These are phyloP conservation scores for Blastobotrys arbuscula DNA, from an alignment of 1,139 yeast genomes.

Conservation along the genomic window DNA sequence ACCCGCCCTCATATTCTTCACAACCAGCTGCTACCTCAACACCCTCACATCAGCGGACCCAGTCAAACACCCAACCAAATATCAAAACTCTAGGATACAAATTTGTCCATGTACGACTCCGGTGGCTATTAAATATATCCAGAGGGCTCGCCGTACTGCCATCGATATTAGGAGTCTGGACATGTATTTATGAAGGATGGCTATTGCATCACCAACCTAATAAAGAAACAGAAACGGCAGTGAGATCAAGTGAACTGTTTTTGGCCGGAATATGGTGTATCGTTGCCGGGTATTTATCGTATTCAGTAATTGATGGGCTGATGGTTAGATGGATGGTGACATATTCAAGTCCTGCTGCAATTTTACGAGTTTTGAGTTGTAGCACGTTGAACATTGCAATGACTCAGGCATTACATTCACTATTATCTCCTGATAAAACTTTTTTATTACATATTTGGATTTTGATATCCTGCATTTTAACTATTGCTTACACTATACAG, in stretches of 20 bases:
- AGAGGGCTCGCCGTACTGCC: conserved; percentile 64
- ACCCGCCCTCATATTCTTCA: background rate
- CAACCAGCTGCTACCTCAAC: conserved; percentile 4
- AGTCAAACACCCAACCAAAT: conserved; percentile 2
- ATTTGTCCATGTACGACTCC: conserved; percentile 69
- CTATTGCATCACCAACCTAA: conserved; percentile 19
- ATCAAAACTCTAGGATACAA: conserved; percentile 58
- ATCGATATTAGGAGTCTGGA: conserved; percentile 51
- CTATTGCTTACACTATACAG: conserved; percentile 79
- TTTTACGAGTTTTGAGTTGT: conserved; percentile 77
- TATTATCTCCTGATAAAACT: conserved; percentile 41
- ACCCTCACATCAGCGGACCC: conserved; percentile 1
- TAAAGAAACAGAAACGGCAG: conserved; percentile 28
- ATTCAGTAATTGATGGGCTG: conserved; percentile 78
- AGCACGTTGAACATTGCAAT: conserved; percentile 65
- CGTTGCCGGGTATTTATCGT: conserved; percentile 80
- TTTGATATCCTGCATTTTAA: conserved; percentile 73
- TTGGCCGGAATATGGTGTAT: conserved; percentile 46
- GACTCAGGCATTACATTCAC: conserved; percentile 60
- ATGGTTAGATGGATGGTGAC: conserved; percentile 91
- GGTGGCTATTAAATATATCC: conserved; percentile 48
- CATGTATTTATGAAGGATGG: conserved; percentile 49
- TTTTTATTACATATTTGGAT: conserved; percentile 90
- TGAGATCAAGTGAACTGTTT: conserved; percentile 36
- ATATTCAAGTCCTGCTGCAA: conserved; percentile 82